These are phyloP conservation scores for Arachis hypogaea DNA, from an alignment of 306 rosid species.

Conservation along the genomic window DNA sequence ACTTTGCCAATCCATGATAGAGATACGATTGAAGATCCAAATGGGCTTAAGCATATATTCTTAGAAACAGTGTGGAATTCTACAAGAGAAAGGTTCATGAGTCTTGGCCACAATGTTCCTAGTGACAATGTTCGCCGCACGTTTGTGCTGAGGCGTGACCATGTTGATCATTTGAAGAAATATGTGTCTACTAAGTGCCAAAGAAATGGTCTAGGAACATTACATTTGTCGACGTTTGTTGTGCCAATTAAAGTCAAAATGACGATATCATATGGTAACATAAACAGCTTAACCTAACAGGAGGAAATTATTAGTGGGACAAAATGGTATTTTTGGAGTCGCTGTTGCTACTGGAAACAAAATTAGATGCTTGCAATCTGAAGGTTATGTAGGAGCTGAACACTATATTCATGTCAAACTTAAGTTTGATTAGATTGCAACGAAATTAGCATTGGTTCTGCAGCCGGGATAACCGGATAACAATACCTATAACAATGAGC, in stretches of 20 bases:
- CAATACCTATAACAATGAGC: too few species aligned
- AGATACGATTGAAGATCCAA: slow-evolving; percentile 25
- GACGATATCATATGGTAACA: too few species aligned
- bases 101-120: not conserved
- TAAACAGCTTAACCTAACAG: too few species aligned
- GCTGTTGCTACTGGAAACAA: too few species aligned
- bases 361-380: not conserved
- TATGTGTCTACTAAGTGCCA: slow-evolving; percentile 24
- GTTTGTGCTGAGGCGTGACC: slow-evolving; percentile 14
- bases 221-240: slow-evolving; percentile 29
- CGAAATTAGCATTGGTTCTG: too few species aligned
- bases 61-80: not conserved
- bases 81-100: not conserved
- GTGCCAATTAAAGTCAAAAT: not conserved
- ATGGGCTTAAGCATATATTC: not conserved
- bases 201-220: not conserved
- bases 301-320: not conserved
- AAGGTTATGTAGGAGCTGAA: too few species aligned
- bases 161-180: slow-evolving; percentile 29
- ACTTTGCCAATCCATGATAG: slow-evolving; percentile 28
- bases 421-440: not conserved
- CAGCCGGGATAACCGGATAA: too few species aligned
- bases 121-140: slow-evolving; percentile 6
- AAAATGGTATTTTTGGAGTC: too few species aligned
- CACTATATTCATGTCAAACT: not conserved